phyloP scores from a whole-genome alignment of 371 early-diverging fungal species.

The Parasitella parasitica region DNA sequence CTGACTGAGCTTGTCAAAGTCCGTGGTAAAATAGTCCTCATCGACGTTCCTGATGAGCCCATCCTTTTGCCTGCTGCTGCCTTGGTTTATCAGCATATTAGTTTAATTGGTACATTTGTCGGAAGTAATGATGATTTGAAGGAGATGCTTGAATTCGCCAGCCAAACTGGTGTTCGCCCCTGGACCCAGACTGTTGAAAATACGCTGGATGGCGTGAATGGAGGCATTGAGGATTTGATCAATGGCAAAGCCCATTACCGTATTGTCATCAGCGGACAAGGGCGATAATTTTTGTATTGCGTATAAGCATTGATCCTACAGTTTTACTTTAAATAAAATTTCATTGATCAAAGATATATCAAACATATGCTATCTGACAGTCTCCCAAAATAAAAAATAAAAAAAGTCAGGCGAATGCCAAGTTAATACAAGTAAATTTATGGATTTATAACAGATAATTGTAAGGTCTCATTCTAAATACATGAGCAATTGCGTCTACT shows the following conservation, averaged over 20 bases:
- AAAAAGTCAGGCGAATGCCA: no score
- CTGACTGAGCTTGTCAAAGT: conserved; percentile 52
- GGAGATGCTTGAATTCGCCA: conserved; percentile 74
- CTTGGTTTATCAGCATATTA: conserved; percentile 52
- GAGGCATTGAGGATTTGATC: conserved; percentile 57
- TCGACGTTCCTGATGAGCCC: conserved; percentile 68
- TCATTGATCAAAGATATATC: no score
- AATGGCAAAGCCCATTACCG: conserved; percentile 71
- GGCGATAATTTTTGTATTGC: not conserved
- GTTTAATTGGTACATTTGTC: conserved; percentile 70
- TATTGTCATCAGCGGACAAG: conserved; percentile 56
- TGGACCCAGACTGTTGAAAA: conserved; percentile 61
- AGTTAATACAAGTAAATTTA: not conserved
- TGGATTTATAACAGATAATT: not conserved
- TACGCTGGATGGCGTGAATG: conserved; percentile 64
- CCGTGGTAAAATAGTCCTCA: conserved; percentile 58
- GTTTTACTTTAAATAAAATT: no score
- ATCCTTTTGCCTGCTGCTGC: conserved; percentile 38
- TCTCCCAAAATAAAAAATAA: no score
- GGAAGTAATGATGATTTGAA: conserved; percentile 58
- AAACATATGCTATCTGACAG: no score
- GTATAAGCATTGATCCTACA: no score
- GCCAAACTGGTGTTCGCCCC: conserved; percentile 64
- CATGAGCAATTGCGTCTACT: not conserved
- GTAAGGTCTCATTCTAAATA: not conserved